Percentiles rank a stretch among this genome's conserved stretches.
These are phyloP conservation scores for Diophrys appendiculata DNA, from an alignment of 73 alveolate species.

Conservation along the genomic window DNA sequence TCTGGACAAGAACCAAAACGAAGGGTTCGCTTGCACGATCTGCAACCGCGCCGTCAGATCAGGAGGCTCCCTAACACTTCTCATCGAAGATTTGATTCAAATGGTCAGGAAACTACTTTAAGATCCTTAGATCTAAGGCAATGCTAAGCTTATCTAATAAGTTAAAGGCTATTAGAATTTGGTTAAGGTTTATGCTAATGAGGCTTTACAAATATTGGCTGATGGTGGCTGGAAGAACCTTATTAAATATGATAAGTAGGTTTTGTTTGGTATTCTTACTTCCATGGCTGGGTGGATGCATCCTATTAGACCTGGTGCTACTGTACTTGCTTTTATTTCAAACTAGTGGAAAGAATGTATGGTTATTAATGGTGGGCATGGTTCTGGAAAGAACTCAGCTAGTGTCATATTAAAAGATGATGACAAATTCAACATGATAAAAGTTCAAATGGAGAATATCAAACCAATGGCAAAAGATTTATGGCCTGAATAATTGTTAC, in stretches of 20 bases:
- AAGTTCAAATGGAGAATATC: too few species aligned
- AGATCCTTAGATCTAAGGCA: too few species aligned
- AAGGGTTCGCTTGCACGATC: too few species aligned
- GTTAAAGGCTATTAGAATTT: too few species aligned
- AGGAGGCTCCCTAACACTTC: too few species aligned
- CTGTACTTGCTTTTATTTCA: conserved; percentile 32
- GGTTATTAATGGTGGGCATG: conserved; percentile 56
- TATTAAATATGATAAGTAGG: conserved; percentile 8
- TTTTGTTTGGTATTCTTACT: conserved; percentile 19
- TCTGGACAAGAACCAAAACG: too few species aligned
- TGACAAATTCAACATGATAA: too few species aligned
- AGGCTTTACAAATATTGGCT: background rate
- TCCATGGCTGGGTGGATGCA: conserved; percentile 38
- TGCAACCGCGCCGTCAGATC: too few species aligned
- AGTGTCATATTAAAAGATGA: conserved; percentile 34
- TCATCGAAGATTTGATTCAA: conserved; percentile 1
- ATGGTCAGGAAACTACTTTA: too few species aligned
- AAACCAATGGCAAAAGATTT: too few species aligned
- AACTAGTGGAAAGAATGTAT: conserved; percentile 39
- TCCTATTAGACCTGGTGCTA: conserved; percentile 40
- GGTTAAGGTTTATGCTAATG: background rate
- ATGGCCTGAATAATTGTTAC: too few species aligned
- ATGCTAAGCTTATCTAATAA: too few species aligned
- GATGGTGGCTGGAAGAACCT: conserved; percentile 24
- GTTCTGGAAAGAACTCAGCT: conserved; percentile 30